Evolutionary conservation across 2,329 filamentous ascomycete species (phyloP).

Genomic region (Fusarium verrucosum): DNA sequence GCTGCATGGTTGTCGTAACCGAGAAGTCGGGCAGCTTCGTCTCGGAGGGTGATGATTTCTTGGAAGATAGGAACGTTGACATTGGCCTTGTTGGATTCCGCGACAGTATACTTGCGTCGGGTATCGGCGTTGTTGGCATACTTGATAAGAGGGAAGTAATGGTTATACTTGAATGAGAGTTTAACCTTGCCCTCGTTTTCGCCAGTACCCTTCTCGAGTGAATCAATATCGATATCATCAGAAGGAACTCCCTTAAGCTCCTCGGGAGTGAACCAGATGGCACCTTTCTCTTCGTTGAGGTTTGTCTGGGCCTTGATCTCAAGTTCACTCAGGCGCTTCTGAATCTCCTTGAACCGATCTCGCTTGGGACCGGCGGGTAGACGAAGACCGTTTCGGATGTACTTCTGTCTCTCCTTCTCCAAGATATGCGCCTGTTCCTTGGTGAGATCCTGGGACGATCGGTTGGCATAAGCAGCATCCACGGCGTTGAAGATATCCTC

Average conservation of each 20-base stretch:
- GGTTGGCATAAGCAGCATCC: slow-evolving; percentile 63
- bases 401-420: slow-evolving; percentile 80
- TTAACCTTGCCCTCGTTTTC: slow-evolving; percentile 78
- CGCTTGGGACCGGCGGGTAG: slow-evolving; percentile 74
- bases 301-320: slow-evolving; percentile 81
- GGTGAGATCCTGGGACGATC: slow-evolving; percentile 66
- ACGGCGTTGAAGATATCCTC: slow-evolving; percentile 80
- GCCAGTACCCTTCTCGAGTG: slow-evolving; percentile 75
- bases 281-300: slow-evolving; percentile 84
- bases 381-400: slow-evolving; percentile 78
- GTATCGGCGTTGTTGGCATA: slow-evolving; percentile 77
- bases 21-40: slow-evolving; percentile 79
- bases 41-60: slow-evolving; percentile 77
- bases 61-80: slow-evolving; percentile 77
- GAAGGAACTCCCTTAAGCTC: slow-evolving; percentile 79
- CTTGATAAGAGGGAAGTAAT: slow-evolving; percentile 80
- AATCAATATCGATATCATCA: slow-evolving; percentile 71
- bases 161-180: slow-evolving; percentile 85
- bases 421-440: slow-evolving; percentile 76
- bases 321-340: slow-evolving; percentile 79
- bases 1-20: slow-evolving; percentile 81
- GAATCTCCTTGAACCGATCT: slow-evolving; percentile 86
- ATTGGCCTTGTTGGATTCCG: slow-evolving; percentile 84
- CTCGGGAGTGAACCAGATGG: slow-evolving; percentile 78
- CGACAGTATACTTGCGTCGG: slow-evolving; percentile 73